These are phyloP conservation scores for Termitomyces sp. DNA, from an alignment of 1,284 basidiomycete genomes.

Conservation along the genomic window DNA sequence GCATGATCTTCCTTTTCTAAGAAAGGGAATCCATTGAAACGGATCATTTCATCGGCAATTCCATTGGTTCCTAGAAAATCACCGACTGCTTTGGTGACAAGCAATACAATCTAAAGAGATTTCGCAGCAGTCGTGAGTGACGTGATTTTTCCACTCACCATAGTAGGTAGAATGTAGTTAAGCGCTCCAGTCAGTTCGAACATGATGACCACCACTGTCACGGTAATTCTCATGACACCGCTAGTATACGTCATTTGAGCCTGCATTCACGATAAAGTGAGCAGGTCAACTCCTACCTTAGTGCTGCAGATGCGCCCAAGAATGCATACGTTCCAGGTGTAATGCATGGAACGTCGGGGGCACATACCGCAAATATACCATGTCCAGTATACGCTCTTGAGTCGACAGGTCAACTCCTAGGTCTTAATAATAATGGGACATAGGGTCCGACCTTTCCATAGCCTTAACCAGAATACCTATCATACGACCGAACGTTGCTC, in stretches of 20 bases:
- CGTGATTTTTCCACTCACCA: conserved; percentile 54
- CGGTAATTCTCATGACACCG: conserved; percentile 95
- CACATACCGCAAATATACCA: conserved; percentile 87
- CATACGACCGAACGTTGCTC: conserved; percentile 94
- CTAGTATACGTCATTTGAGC: conserved; percentile 32
- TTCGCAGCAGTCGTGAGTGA: background rate
- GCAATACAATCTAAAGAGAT: conserved; percentile 74
- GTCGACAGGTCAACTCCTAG: background rate
- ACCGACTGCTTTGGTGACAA: conserved; percentile 97
- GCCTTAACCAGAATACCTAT: conserved; percentile 94
- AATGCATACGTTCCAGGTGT: conserved; percentile 98
- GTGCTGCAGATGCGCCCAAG: conserved; percentile 89
- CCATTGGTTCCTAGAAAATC: conserved; percentile 91
- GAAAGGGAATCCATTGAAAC: conserved; percentile 96
- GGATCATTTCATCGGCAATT: conserved; percentile 96
- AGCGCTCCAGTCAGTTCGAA: conserved; percentile 98
- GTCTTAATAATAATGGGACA: background rate
- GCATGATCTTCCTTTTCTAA: conserved; percentile 91
- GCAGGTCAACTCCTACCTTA: conserved; percentile 53
- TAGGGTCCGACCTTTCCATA: conserved; percentile 62
- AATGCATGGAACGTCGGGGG: conserved; percentile 92
- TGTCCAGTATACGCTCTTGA: conserved; percentile 74
- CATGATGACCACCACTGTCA: conserved; percentile 99
- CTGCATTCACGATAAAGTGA: background rate
- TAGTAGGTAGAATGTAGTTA: conserved; percentile 96